Conservation (phyloP, 148 eudicot genomes). For the Tetragonia tetragonoides region DNA sequence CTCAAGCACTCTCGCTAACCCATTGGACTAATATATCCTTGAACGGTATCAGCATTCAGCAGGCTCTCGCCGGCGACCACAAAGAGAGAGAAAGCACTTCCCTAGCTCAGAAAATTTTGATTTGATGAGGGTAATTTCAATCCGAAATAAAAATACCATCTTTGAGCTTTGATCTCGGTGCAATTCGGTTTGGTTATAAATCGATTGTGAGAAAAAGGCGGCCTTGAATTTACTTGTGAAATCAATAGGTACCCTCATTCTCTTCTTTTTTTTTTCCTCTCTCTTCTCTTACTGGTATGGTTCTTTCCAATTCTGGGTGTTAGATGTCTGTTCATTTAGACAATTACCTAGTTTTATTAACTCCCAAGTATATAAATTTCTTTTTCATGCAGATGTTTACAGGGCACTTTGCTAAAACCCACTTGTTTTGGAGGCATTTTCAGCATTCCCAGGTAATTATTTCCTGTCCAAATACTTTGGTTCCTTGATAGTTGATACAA, state of each 20-base stretch:
- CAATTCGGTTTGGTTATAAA: not conserved
- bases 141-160: not conserved
- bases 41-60: too few species aligned
- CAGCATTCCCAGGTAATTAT: not conserved
- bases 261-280: not conserved
- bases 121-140: not conserved
- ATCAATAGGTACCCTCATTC: not conserved
- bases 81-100: too few species aligned
- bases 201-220: not conserved
- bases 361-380: not conserved
- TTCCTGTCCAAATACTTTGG: not conserved
- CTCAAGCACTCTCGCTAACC: too few species aligned
- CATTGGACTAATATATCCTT: too few species aligned
- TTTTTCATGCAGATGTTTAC: slow-evolving; percentile 9
- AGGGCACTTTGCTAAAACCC: slow-evolving; percentile 3
- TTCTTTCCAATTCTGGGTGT: not conserved
- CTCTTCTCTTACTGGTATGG: not conserved
- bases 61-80: too few species aligned
- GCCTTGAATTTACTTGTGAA: not conserved
- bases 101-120: too few species aligned
- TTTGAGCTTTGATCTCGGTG: not conserved
- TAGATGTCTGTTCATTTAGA: not conserved
- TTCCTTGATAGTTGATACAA: not conserved
- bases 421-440: not conserved
- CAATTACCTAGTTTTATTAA: not conserved